A percentile compares a stretch with the other conserved stretches of the same genome.
phyloP scores from a whole-genome alignment of 257 asterid genomes.

The Apocynum venetum region DNA sequence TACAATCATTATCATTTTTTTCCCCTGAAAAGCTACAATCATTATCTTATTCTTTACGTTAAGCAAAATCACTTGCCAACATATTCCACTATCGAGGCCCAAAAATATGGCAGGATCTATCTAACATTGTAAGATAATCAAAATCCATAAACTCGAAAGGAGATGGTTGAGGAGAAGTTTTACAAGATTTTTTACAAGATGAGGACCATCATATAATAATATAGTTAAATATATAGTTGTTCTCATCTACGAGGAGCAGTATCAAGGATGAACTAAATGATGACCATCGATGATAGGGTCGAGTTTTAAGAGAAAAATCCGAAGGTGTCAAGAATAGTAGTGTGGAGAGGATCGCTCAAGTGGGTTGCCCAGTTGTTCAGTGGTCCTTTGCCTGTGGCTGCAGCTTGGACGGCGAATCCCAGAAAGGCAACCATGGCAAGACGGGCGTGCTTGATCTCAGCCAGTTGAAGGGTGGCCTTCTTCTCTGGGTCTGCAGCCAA shows the following conservation, averaged over 20 bases:
- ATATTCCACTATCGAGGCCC: too few species aligned
- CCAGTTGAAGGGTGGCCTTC: constrained; percentile 77
- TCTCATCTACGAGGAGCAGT: constrained; percentile 13
- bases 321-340: constrained; percentile 88
- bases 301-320: constrained; percentile 50
- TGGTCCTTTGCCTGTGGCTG: constrained; percentile 95
- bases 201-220: constrained; percentile 10
- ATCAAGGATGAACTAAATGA: neutral
- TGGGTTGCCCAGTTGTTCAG: constrained; percentile 98
- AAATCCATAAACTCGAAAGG: neutral
- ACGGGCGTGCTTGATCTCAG: constrained; percentile 98
- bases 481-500: constrained; percentile 94
- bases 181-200: constrained; percentile 25
- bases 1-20: too few species aligned
- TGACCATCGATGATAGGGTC: neutral
- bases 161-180: constrained; percentile 5
- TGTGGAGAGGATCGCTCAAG: constrained; percentile 98
- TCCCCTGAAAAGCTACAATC: too few species aligned
- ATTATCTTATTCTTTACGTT: too few species aligned
- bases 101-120: too few species aligned
- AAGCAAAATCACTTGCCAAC: too few species aligned
- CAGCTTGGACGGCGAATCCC: constrained; percentile 94
- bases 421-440: constrained; percentile 94
- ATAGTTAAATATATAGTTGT: neutral
- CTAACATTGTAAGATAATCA: too few species aligned